Percentiles rank a stretch among this genome's conserved stretches.
These are phyloP conservation scores for Micromonas commoda DNA, from an alignment of 139 green algal species.

Conservation along the genomic window DNA sequence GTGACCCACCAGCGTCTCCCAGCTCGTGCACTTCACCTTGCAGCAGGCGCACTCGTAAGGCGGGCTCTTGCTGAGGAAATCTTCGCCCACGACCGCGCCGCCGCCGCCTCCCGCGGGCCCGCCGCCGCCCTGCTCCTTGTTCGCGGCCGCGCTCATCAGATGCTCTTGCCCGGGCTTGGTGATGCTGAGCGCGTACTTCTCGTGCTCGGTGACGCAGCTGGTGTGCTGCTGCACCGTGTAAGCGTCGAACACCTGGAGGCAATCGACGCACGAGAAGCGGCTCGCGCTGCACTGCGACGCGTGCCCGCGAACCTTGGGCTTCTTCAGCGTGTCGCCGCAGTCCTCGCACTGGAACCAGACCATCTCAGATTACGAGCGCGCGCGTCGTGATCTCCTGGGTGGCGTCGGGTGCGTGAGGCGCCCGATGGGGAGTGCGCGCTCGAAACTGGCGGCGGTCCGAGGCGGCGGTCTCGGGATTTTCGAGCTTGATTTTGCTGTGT, in stretches of 20 bases:
- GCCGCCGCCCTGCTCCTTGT: neutral
- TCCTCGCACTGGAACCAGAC: constrained; percentile 84
- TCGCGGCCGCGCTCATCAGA: constrained; percentile 23
- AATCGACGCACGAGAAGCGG: constrained; percentile 84
- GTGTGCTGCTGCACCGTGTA: constrained; percentile 56
- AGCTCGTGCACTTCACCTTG: constrained; percentile 79
- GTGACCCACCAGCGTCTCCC: constrained; percentile 73
- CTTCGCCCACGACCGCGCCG: constrained; percentile 39
- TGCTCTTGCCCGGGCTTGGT: constrained; percentile 72
- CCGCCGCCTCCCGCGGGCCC: neutral
- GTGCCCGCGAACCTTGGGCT: constrained; percentile 78
- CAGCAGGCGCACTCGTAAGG: constrained; percentile 59
- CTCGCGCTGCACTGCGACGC: constrained; percentile 46
- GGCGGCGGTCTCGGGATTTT: no score
- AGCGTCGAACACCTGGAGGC: constrained; percentile 61
- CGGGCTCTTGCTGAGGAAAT: constrained; percentile 59
- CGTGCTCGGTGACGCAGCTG: constrained; percentile 78
- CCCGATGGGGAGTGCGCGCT: neutral
- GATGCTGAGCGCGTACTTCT: constrained; percentile 72
- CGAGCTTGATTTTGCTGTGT: no score
- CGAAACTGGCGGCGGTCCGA: no score
- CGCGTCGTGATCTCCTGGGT: no score
- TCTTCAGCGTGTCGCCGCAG: constrained; percentile 88
- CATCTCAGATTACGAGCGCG: constrained; percentile 42
- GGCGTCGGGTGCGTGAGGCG: no score